Evolutionary conservation across 768 basidiomycete species (phyloP).

Genomic region (Rossbeevera mucosa): DNA sequence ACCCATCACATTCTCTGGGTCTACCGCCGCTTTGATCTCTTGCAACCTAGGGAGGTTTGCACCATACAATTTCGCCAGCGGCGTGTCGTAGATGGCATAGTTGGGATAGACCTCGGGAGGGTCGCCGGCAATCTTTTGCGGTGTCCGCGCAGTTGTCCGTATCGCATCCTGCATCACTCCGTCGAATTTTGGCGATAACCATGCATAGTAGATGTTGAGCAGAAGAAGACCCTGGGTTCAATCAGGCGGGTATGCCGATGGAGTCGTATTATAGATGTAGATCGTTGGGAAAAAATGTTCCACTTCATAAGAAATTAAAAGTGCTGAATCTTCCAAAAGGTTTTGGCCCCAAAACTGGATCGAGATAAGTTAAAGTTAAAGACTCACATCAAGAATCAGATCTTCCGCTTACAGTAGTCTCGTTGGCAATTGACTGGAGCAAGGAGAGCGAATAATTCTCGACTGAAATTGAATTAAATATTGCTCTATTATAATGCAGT

Average conservation of each 20-base stretch:
- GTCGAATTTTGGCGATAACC: neutral
- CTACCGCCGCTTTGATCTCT: neutral
- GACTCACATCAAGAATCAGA: neutral
- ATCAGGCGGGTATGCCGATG: constrained; percentile 44
- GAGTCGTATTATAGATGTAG: constrained; percentile 33
- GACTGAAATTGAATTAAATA: constrained; percentile 9
- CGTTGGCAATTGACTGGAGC: constrained; percentile 13
- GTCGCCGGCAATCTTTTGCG: constrained; percentile 33
- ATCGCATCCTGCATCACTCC: constrained; percentile 33
- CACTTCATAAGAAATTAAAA: constrained; percentile 24
- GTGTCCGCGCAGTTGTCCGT: constrained; percentile 32
- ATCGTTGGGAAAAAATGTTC: constrained; percentile 49
- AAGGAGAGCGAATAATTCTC: constrained; percentile 9
- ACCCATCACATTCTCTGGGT: neutral
- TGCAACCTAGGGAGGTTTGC: neutral
- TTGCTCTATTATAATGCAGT: neutral
- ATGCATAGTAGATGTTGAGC: constrained; percentile 40
- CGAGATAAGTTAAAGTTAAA: constrained; percentile 6
- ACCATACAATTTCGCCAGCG: neutral
- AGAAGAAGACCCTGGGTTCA: constrained; percentile 37
- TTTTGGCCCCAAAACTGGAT: constrained; percentile 11
- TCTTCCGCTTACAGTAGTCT: constrained; percentile 11
- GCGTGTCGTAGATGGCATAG: neutral
- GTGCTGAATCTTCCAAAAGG: neutral
- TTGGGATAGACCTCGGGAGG: neutral